Base-by-base conservation (phyloP, 495 filamentous ascomycete genomes). In the Zalerion maritima region DNA sequence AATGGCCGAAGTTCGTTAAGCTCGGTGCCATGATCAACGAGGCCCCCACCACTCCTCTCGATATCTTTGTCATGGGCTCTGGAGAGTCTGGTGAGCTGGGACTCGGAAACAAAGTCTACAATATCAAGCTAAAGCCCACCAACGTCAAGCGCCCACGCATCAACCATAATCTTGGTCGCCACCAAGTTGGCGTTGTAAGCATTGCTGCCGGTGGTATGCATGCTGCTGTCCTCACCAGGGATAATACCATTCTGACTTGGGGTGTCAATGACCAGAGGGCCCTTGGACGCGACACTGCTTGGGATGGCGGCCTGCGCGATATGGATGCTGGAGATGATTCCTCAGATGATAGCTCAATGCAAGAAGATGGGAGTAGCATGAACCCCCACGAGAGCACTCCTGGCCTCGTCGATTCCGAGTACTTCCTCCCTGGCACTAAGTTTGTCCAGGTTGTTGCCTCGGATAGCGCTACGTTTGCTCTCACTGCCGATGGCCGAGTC, bases 201-300 rank as follows among this genome's bases (percentile, higher is more conserved):
- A 34, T 80, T 18, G 62, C 69, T 9, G 59, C 64, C 36, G 75
- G 75, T 13, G 75, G 73, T 25, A 73, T 81, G 67, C 76, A 81
- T 38, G 58, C 46, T 16, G 54, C 67, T 12, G 73, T 64, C 1
- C 56, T 79, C 3, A 78, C 75, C 11, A 54, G 62, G 14, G 68
- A 76, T 42, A 75, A 75, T 50, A 63, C 62, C 43, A 73, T 79
- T 31, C 50, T 73, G 18, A 75, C 73, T 1, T 81, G 75, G 75
- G 75, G 75, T 37, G 73, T 77, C 30, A 79, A 79, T 37, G 70
- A 76, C 45, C 58, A 76, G 30, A 67, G 68, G 30, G 73, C 75
- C 12, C 60, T 81, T 26, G 75, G 75, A 12, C 62, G 75, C 31
- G 65, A 73, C 39, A 74, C 75, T 2, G 54, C 49, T 18, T 66